These are phyloP conservation scores for Pseudocercospora fuligena DNA, from an alignment of 2,329 filamentous ascomycete species.

Conservation along the genomic window DNA sequence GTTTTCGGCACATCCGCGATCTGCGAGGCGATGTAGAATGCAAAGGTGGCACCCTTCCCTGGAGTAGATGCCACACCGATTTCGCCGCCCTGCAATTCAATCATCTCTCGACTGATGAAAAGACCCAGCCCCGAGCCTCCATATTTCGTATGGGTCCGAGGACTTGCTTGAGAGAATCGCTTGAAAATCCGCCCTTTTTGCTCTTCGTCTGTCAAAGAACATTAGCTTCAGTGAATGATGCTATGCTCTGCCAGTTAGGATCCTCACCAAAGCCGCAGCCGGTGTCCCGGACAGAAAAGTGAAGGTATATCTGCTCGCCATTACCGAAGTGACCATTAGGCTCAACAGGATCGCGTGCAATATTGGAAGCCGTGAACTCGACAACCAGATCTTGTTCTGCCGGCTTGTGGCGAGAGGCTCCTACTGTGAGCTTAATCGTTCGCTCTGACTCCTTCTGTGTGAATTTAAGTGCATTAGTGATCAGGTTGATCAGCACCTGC, in stretches of 20 bases:
- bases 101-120: constrained; percentile 69
- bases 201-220: constrained; percentile 27
- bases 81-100: constrained; percentile 69
- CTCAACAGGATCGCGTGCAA: constrained; percentile 21
- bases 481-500: constrained; percentile 32
- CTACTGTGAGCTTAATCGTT: constrained; percentile 26
- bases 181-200: constrained; percentile 61
- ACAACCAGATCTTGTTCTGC: constrained; percentile 28
- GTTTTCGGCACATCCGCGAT: constrained; percentile 2
- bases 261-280: constrained; percentile 42
- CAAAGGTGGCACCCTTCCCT: constrained; percentile 66
- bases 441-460: constrained; percentile 26
- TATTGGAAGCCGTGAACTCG: constrained; percentile 29
- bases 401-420: constrained; percentile 23
- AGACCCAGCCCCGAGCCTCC: constrained; percentile 73
- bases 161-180: constrained; percentile 70
- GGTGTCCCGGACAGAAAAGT: constrained; percentile 39
- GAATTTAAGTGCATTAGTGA: constrained; percentile 38
- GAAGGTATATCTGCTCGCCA: constrained; percentile 26
- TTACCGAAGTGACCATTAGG: constrained; percentile 9
- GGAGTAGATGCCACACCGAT: constrained; percentile 66
- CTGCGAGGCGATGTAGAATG: constrained; percentile 67
- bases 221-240: neutral
- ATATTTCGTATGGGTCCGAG: constrained; percentile 69
- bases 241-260: no score